Evolutionary conservation across 2,329 filamentous ascomycete genomes (phyloP), one percentile per base, ranked within the genome.

Genomic region (Gnomoniopsis sp.): DNA sequence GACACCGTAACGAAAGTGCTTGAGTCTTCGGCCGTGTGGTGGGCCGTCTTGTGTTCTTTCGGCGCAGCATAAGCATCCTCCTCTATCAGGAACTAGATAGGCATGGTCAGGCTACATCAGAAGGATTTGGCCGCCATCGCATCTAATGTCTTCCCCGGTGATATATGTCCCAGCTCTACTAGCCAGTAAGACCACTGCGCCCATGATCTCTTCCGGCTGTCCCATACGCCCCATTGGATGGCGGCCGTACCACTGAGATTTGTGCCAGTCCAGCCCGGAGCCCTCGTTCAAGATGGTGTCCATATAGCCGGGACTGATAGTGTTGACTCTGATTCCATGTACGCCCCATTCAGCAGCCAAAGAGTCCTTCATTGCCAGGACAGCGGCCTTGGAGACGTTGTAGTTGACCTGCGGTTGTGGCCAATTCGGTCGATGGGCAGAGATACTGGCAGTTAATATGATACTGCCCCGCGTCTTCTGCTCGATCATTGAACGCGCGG

Each of bases 271-370:
- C 49, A 90, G 69, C 0, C 82, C 83, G 8, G 81, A 78, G 0
- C 87, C 86, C 60, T 85, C 85, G 66, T 91, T 92, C 50, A 92
- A 72, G 14, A 90, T 82, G 0, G 88, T 91, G 66, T 90, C 88
- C 85, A 91, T 90, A 65, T 92, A 92, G 0, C 89, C 89, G 0
- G 89, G 89, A 43, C 80, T 85, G 48, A 93, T 78, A 19, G 78
- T 83, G 65, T 93, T 92, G 6, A 89, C 85, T 2, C 87, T 74
- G 61, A 93, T 89, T 0, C 89, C 89, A 68, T 87, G 80, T 1
- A 76, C 72, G 1, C 86, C 86, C 89, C 88, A 92, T 71, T 93
- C 89, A 0, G 86, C 88, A 0, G 88, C 89, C 17, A 92, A 72
- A 38, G 79, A 86, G 63, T 80, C 83, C 52, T 84, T 86, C 64